Evolutionary conservation across 129 eudicot species (phyloP), one percentile per base, ranked within the genome.

Genomic region (Erigeron canadensis): DNA sequence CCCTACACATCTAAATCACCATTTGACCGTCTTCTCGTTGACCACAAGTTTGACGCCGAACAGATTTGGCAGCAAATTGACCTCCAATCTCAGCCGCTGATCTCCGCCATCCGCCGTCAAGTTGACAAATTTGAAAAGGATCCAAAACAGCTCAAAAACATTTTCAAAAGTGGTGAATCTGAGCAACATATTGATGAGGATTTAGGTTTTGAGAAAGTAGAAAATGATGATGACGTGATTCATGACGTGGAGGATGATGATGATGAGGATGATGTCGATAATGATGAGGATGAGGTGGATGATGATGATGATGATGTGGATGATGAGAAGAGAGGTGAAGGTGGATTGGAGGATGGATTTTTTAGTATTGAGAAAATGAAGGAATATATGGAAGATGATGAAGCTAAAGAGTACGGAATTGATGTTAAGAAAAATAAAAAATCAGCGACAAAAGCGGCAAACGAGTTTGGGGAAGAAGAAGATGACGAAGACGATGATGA

Each of bases 41-140:
- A 89, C 17, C 84, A 88, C 0, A 93, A 92, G 7, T 93, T 89
- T 47, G 98, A 93, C 34, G 87, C 96, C 13, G 98, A 93, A 70
- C 98, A 93, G 75, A 87, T 93, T 63, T 93, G 96, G 96, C 96
- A 89, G 87, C 98, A 93, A 62, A 89, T 93, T 61, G 96, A 93
- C 73, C 82, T 89, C 23, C 96, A 89, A 57, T 71, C 95, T 0
- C 85, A 89, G 87, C 90, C 95, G 6, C 68, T 89, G 69, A 65
- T 93, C 23, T 72, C 88, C 12, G 62, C 71, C 7, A 68, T 93
- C 17, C 75, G 82, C 10, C 86, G 90, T 34, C 88, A 93, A 15
- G 70, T 93, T 1, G 84, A 69, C 67, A 66, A 68, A 18, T 86
- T 89, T 17, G 95, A 92, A 80, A 89, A 82, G 63, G 77, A 79